Base-by-base conservation (phyloP, 2,329 filamentous ascomycete species). In the Diaporthe citri region DNA sequence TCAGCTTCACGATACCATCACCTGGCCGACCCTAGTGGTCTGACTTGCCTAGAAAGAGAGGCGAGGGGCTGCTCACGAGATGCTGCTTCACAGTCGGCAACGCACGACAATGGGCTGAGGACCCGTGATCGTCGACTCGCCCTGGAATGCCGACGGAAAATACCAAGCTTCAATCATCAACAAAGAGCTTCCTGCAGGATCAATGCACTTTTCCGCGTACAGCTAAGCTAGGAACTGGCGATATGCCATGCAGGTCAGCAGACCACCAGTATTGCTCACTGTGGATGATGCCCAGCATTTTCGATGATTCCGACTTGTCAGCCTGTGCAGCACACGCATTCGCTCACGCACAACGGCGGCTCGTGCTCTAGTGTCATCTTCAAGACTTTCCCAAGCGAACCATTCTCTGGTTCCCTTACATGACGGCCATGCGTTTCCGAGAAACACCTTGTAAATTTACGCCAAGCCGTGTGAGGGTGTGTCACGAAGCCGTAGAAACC, bases 241-340 rank as follows among this genome's bases (percentile, higher is more conserved):
- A 51, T 25, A 55, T 69, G 64, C 64, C 48, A 69, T 69, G 64
- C 64, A 69, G 55, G 48, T 69, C 64, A 69, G 64, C 46, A 12
- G 55, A 25, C 5, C 34, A 25, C 41, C 64, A n/a, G n/a, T 69
- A 69, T 69, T 55, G 48, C 64, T 69, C 34, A 55, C 64, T 39
- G n/a, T 41, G 48, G 48, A 69, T 69, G 64, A 55, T 55, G 48
- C 64, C 34, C 64, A 69, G 64, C 64, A 69, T 69, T 55, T 15
- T 55, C 3, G 7, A 51, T 36, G 62, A 17, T 25, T 67, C n/a
- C 62, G 34, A 67, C 62, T 34, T 39, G 62, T 67, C 46, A 67
- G 62, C 46, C 39, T 28, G 62, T 52, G 46, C 46, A 52, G 31
- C 31, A 39, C 46, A 51, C 43, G 31, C 46, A 39, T 31, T 57